Percentiles rank a stretch among this genome's conserved stretches.
Evolutionary conservation across 192 early-diverging fungal species (phyloP).

Genomic region (Allomyces arbusculus): DNA sequence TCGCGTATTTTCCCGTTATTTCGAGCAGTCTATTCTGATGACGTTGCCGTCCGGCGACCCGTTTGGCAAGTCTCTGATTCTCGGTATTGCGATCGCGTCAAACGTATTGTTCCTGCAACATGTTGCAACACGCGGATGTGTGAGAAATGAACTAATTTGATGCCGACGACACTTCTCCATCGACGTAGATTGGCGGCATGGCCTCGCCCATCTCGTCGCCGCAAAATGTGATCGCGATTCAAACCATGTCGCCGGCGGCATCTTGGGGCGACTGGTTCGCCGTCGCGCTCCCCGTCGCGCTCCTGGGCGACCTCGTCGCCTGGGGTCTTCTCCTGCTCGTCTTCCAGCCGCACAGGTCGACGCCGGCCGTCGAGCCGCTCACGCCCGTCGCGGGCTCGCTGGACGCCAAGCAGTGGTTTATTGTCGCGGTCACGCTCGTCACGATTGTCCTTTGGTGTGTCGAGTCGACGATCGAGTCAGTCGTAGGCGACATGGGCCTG

Average conservation of each 20-base stretch:
- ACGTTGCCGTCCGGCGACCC: conserved; percentile 17
- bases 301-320: conserved; percentile 55
- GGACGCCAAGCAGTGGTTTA: conserved; percentile 45
- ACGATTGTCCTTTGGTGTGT: conserved; percentile 85
- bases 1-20: not conserved
- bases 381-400: conserved; percentile 16
- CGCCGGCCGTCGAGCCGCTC: conserved; percentile 32
- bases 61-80: conserved; percentile 69
- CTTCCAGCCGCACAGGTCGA: conserved; percentile 53
- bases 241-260: conserved; percentile 70
- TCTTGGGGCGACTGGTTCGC: conserved; percentile 83
- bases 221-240: conserved; percentile 92
- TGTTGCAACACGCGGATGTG: too few relatives aligned
- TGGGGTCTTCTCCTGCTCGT: conserved; percentile 62
- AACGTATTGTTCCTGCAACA: conserved; percentile 29
- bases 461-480: conserved; percentile 42
- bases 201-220: conserved; percentile 88
- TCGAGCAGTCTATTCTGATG: not conserved
- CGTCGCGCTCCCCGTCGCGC: conserved; percentile 65
- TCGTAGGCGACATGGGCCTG: conserved; percentile 90
- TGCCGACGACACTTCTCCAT: too few relatives aligned
- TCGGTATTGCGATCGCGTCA: conserved; percentile 91
- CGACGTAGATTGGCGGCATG: conserved; percentile 53
- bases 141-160: too few relatives aligned
- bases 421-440: conserved; percentile 42